Base-by-base conservation (phyloP, 2,329 filamentous ascomycete genomes). In the Gnomoniopsis smithogilvyi region DNA sequence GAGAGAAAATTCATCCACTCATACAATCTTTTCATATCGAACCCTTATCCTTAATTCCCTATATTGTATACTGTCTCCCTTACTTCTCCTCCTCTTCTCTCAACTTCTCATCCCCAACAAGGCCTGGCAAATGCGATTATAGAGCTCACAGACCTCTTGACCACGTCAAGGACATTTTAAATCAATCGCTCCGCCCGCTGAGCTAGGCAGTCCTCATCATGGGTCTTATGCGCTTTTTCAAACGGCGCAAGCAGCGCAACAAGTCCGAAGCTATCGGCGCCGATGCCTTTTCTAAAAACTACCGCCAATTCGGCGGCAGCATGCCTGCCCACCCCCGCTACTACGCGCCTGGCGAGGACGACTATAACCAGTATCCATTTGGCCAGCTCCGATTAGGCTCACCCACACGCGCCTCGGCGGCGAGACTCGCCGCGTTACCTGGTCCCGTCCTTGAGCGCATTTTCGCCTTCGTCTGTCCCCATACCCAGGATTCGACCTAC, bases 381-480 rank as follows among this genome's bases (percentile, higher is more conserved):
- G 43, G 43, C 26, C 30, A 41, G 52, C 64, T 63, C 60, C 63
- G 62, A n/a, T 64, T 67, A 24, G 73, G 70, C 60, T 72, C 72
- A 57, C 75, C 77, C 10, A 78, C 75, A 6, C 64, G 65, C 24
- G 65, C 68, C 30, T 82, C 80, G 7, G 74, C 77, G 15, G 67
- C 67, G 15, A 63, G 74, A 41, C 77, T 86, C 51, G 75, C 76
- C 45, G 73, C 74, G 54, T 81, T 97, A 12, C 89, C 92, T 11
- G 75, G 81, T 26, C 75, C 81, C n/a, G 79, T 96, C 48, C 80
- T 97, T 59, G 80, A 85, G 65, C 85, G 83, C 70, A 93, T 97
- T 70, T 94, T 97, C 72, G 75, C 82, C 67, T 86, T 86, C 65
- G 87, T 97, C 58, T 97, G 93, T 67, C 93, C 93, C 8, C 94